A percentile compares a stretch with the other conserved stretches of the same genome.
phyloP scores from a whole-genome alignment of 345 rosid species.

The Trapa bicornis region DNA sequence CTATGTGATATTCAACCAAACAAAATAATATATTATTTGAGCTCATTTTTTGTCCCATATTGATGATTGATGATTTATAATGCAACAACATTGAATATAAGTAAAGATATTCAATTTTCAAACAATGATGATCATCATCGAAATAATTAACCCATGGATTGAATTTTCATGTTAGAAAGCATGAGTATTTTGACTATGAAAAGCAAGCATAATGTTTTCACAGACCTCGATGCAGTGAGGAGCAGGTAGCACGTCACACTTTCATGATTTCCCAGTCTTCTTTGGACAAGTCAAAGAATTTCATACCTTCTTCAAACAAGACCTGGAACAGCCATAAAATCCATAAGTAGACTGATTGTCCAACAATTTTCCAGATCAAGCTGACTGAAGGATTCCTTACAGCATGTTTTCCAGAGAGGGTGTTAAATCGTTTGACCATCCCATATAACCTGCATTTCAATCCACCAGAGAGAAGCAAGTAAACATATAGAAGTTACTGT shows the following conservation, averaged over 20 bases:
- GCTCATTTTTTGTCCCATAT: too few species aligned
- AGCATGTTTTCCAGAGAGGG: constrained; percentile 43
- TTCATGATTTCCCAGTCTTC: constrained; percentile 52
- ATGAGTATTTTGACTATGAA: neutral
- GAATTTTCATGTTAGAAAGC: neutral
- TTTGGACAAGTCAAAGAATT: constrained; percentile 54
- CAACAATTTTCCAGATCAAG: neutral
- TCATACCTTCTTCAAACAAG: constrained; percentile 68
- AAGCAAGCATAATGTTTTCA: neutral
- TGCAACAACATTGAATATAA: too few species aligned
- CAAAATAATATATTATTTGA: too few species aligned
- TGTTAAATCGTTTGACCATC: constrained; percentile 49
- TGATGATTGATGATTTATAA: too few species aligned
- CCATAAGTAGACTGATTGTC: neutral
- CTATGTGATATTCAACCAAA: too few species aligned
- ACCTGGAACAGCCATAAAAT: constrained; percentile 29
- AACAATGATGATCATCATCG: too few species aligned
- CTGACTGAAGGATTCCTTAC: constrained; percentile 26
- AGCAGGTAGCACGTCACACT: constrained; percentile 11
- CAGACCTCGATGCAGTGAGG: constrained; percentile 1
- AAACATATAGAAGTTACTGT: neutral
- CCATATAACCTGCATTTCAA: constrained; percentile 48
- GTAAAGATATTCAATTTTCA: too few species aligned
- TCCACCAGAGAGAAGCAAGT: neutral
- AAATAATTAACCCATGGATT: neutral